These are phyloP conservation scores for Lachancea meyersii DNA, from an alignment of 805 yeast genomes.

Conservation along the genomic window DNA sequence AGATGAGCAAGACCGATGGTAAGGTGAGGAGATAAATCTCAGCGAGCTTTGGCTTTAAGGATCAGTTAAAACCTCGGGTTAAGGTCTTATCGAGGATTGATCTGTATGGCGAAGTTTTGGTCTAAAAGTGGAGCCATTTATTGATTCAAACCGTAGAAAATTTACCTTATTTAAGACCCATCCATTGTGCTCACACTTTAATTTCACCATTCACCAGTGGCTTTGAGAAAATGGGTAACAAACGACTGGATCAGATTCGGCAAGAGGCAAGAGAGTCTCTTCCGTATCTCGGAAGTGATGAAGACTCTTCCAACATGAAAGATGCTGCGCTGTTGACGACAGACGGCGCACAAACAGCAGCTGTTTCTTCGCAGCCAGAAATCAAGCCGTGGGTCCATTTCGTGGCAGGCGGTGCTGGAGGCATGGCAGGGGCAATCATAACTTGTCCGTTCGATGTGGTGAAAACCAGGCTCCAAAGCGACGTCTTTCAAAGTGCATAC, in stretches of 20 bases:
- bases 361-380: conserved; percentile 11
- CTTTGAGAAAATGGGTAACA: conserved; percentile 20
- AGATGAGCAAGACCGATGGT: too few relatives aligned
- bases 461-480: conserved; percentile 90
- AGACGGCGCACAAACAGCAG: conserved; percentile 9
- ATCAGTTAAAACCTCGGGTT: neutral
- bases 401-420: conserved; percentile 91
- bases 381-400: conserved; percentile 66
- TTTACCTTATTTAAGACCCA: neutral
- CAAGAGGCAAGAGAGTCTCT: conserved; percentile 53
- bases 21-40: too few relatives aligned
- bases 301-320: conserved; percentile 52
- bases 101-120: neutral
- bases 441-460: conserved; percentile 97
- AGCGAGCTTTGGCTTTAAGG: too few relatives aligned
- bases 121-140: neutral
- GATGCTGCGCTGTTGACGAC: conserved; percentile 30
- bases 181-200: neutral
- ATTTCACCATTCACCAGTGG: neutral
- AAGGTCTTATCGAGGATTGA: neutral
- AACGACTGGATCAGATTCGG: conserved; percentile 34
- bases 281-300: conserved; percentile 66
- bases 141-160: neutral
- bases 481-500: conserved; percentile 61
- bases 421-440: conserved; percentile 93